phyloP scores from a whole-genome alignment of 805 yeast genomes.

The Teunomyces kruisii region DNA sequence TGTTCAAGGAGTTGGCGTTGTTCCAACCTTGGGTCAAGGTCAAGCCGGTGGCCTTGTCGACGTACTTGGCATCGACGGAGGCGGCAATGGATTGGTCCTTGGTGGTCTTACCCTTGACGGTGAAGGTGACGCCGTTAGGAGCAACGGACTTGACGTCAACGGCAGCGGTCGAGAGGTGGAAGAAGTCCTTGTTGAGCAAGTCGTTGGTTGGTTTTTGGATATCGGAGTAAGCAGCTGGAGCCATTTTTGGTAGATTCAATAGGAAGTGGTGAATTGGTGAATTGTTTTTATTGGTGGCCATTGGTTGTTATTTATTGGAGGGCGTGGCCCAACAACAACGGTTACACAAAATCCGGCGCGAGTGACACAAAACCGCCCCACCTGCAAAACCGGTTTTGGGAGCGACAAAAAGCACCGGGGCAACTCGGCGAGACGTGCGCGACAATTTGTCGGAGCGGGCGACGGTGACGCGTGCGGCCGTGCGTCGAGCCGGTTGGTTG shows the following conservation, averaged over 20 bases:
- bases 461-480: too few species aligned
- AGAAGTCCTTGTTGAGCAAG: conserved; percentile 88
- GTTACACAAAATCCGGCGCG: neutral
- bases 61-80: conserved; percentile 85
- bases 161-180: conserved; percentile 83
- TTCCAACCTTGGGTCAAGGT: conserved; percentile 98
- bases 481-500: too few species aligned
- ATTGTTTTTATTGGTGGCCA: conserved; percentile 2
- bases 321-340: conserved; percentile 6
- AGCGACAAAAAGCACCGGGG: too few species aligned
- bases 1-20: conserved; percentile 85
- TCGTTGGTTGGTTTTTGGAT: conserved; percentile 91
- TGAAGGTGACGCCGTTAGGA: conserved; percentile 94
- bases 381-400: too few species aligned
- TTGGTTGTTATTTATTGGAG: conserved; percentile 2
- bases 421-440: neutral
- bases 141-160: conserved; percentile 90
- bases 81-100: conserved; percentile 83
- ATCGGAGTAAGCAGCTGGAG: conserved; percentile 89
- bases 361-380: conserved; percentile 1
- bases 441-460: neutral
- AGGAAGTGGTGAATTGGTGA: conserved; percentile 5
- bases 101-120: conserved; percentile 86
- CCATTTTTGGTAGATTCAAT: conserved; percentile 21
- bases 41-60: conserved; percentile 90